These are phyloP conservation scores for Didymella exigua DNA, from an alignment of 2,329 filamentous ascomycete genomes.

Conservation along the genomic window DNA sequence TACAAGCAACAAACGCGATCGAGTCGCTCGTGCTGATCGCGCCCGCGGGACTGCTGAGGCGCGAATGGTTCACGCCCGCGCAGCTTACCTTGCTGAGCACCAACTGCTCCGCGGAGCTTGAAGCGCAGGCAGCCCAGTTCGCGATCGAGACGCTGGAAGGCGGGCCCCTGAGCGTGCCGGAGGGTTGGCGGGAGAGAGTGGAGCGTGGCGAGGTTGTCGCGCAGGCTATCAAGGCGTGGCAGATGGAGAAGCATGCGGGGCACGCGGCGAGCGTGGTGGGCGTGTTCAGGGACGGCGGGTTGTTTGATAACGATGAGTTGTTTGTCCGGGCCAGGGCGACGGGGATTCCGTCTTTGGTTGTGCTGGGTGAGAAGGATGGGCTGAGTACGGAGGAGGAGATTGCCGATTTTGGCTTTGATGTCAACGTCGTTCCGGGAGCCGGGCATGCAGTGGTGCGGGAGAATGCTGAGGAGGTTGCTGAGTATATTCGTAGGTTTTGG, in stretches of 20 bases:
- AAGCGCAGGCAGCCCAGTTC: conserved; percentile 45
- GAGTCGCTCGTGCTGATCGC: conserved; percentile 47
- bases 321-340: conserved; percentile 38
- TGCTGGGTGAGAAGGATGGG: conserved; percentile 49
- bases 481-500: conserved; percentile 40
- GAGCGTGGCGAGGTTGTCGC: conserved; percentile 53
- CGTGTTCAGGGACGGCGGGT: conserved; percentile 55
- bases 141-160: conserved; percentile 53
- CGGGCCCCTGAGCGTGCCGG: conserved; percentile 49
- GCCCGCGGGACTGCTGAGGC: conserved; percentile 51
- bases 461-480: conserved; percentile 46
- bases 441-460: conserved; percentile 52
- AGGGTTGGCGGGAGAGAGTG: conserved; percentile 54
- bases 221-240: conserved; percentile 56
- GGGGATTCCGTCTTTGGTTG: conserved; percentile 34
- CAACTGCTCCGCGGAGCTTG: conserved; percentile 13
- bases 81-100: not conserved
- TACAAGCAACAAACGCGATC: not conserved
- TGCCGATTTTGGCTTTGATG: conserved; percentile 43
- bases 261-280: conserved; percentile 55
- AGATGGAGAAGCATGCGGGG: conserved; percentile 54
- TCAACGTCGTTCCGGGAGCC: conserved; percentile 46
- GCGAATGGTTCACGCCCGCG: not conserved
- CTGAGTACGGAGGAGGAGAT: conserved; percentile 44
- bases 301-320: conserved; percentile 47